Evolutionary conservation across 352 stramenopile species (phyloP).

Genomic region (Halophytophthora batemanensis): DNA sequence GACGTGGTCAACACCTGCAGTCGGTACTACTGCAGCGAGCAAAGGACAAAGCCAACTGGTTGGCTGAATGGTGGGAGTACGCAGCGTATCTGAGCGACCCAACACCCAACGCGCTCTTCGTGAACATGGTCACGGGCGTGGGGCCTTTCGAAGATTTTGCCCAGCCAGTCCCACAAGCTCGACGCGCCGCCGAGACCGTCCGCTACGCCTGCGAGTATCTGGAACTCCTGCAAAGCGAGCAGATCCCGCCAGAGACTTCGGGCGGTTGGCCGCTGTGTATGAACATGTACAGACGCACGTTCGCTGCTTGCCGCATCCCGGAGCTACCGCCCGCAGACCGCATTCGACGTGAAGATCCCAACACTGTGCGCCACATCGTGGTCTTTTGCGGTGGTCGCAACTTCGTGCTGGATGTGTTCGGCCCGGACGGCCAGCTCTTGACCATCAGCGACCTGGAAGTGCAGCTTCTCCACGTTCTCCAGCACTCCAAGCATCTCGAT

Average conservation of each 20-base stretch:
- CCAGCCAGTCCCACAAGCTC: conserved; percentile 49
- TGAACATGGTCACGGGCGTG: conserved; percentile 96
- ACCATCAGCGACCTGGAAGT: conserved; percentile 64
- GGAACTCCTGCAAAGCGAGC: conserved; percentile 79
- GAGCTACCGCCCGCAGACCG: conserved; percentile 34
- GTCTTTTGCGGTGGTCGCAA: conserved; percentile 52
- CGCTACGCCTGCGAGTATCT: conserved; percentile 84
- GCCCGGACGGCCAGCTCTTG: conserved; percentile 39
- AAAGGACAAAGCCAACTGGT: conserved; percentile 48
- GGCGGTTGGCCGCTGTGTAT: conserved; percentile 88
- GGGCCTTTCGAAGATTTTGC: conserved; percentile 91
- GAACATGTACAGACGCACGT: conserved; percentile 83
- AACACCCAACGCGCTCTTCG: conserved; percentile 86
- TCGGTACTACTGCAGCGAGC: conserved; percentile 45
- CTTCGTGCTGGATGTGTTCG: conserved; percentile 51
- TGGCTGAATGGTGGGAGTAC: conserved; percentile 93
- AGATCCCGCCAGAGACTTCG: conserved; percentile 84
- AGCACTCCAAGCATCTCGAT: conserved; percentile 43
- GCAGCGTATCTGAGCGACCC: conserved; percentile 71
- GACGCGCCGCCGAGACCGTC: conserved; percentile 58
- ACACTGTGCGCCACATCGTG: conserved; percentile 37
- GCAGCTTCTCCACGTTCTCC: conserved; percentile 52
- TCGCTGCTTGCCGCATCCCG: conserved; percentile 91
- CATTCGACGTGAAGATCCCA: conserved; percentile 42
- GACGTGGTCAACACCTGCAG: conserved; percentile 48